Evolutionary conservation across 768 basidiomycete genomes (phyloP).

Genomic region (Sporobolomyces phaffii): DNA sequence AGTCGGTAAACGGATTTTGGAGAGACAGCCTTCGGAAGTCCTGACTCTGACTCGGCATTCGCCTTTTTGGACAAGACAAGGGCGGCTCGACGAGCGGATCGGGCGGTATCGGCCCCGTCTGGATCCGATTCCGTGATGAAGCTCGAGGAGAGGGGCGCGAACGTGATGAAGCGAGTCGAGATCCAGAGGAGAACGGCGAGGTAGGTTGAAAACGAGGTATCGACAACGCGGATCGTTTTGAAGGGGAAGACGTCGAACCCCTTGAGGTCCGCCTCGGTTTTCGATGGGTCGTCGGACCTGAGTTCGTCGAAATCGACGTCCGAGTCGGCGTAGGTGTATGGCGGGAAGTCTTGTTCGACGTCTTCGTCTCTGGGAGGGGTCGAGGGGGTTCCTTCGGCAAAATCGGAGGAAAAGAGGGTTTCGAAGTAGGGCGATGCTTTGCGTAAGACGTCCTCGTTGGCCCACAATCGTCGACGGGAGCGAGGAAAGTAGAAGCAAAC

Average conservation of each 20-base stretch:
- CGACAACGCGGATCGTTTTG: slow-evolving; percentile 9
- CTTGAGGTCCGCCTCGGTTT: neutral
- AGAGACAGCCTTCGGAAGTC: slow-evolving; percentile 5
- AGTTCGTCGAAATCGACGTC: neutral
- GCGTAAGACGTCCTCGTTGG: neutral
- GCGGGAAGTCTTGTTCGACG: neutral
- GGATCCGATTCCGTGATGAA: neutral
- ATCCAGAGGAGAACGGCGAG: slow-evolving; percentile 14
- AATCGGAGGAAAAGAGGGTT: neutral
- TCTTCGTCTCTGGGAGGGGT: neutral
- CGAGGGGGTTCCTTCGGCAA: neutral
- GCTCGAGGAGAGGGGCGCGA: slow-evolving; percentile 6
- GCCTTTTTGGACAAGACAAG: too few species aligned
- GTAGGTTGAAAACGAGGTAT: slow-evolving; percentile 16
- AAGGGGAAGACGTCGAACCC: neutral
- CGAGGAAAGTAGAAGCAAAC: slow-evolving; percentile 13
- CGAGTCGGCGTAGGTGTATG: neutral
- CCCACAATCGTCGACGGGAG: neutral
- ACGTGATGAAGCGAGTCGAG: neutral
- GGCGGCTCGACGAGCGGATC: neutral
- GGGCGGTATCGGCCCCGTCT: too few species aligned
- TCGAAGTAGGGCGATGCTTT: neutral
- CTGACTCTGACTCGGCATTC: neutral
- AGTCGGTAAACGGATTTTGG: slow-evolving; percentile 23
- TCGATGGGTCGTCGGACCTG: neutral